Evolutionary conservation across 2,329 filamentous ascomycete genomes (phyloP).

Genomic region (Sarocladium kiliense): DNA sequence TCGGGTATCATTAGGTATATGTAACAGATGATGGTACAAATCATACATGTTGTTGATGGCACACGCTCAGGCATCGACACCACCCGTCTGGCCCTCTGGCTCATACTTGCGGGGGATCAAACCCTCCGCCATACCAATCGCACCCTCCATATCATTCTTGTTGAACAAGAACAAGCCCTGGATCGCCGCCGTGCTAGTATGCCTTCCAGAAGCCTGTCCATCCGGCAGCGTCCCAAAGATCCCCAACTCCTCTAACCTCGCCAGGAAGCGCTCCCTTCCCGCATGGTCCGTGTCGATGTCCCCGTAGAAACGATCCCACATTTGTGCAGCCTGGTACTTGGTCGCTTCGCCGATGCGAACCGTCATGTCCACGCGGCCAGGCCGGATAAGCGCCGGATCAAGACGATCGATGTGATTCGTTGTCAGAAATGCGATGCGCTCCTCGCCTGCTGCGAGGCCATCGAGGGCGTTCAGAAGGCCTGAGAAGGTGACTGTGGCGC

Average conservation of each 20-base stretch:
- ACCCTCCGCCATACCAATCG: constrained; percentile 72
- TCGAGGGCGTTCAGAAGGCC: constrained; percentile 82
- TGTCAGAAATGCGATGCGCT: constrained; percentile 88
- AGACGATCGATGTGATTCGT: constrained; percentile 91
- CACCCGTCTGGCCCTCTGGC: constrained; percentile 26
- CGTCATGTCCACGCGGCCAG: constrained; percentile 91
- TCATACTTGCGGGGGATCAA: constrained; percentile 55
- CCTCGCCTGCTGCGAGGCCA: constrained; percentile 90
- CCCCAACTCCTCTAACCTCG: constrained; percentile 62
- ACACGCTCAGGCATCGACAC: neutral
- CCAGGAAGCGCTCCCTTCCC: constrained; percentile 64
- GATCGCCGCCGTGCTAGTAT: constrained; percentile 82
- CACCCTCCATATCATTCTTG: constrained; percentile 84
- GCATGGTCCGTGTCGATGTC: constrained; percentile 64
- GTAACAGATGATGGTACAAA: constrained; percentile 1
- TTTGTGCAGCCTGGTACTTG: constrained; percentile 72
- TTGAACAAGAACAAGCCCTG: constrained; percentile 95
- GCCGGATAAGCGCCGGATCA: constrained; percentile 83
- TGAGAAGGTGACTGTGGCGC: constrained; percentile 89
- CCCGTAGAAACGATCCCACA: constrained; percentile 95
- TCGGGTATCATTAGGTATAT: constrained; percentile 1
- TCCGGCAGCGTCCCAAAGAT: constrained; percentile 57
- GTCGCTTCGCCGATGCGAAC: constrained; percentile 85
- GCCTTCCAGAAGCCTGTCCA: constrained; percentile 38
- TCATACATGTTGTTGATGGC: neutral